Evolutionary conservation across 2,329 filamentous ascomycete species (phyloP).

Genomic region (Exserohilum turcica): DNA sequence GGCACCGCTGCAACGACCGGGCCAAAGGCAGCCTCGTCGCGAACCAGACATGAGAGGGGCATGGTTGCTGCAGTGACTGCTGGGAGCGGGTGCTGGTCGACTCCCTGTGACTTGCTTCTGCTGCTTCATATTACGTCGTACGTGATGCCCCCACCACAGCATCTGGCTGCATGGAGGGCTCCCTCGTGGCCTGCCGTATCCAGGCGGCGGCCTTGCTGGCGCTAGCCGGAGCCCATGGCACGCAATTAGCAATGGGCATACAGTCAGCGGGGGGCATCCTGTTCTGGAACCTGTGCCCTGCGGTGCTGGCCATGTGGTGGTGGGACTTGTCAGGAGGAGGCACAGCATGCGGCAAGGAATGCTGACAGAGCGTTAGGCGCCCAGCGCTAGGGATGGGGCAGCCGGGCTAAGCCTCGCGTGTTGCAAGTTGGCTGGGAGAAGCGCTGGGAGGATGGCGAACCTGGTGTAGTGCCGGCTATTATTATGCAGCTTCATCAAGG

Average conservation of each 20-base stretch:
- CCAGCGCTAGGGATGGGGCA: not conserved
- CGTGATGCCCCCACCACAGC: not conserved
- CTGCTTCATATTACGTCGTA: not conserved
- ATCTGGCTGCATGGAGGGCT: constrained; percentile 1
- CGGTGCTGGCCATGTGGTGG: not conserved
- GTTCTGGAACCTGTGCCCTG: too few species aligned
- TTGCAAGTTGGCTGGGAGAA: not conserved
- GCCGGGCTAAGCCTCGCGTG: not conserved
- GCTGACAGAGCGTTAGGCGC: not conserved
- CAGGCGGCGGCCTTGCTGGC: not conserved
- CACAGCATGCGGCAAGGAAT: not conserved
- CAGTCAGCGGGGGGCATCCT: too few species aligned
- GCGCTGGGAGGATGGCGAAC: not conserved
- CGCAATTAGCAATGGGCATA: too few species aligned
- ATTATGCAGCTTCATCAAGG: constrained; percentile 3
- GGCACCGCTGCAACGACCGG: constrained; percentile 5
- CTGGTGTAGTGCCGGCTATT: constrained; percentile 1
- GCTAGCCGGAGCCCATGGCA: not conserved
- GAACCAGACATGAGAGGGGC: constrained; percentile 1
- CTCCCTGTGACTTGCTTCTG: not conserved
- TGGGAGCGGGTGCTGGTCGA: not conserved
- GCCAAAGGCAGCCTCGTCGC: constrained; percentile 11
- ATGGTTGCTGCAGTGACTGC: constrained; percentile 1
- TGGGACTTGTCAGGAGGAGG: not conserved
- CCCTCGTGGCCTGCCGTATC: not conserved